A percentile compares a stretch with the other conserved stretches of the same genome.
Evolutionary conservation across 371 early-diverging fungal species (phyloP).

Genomic region (Syncephalis fuscata): DNA sequence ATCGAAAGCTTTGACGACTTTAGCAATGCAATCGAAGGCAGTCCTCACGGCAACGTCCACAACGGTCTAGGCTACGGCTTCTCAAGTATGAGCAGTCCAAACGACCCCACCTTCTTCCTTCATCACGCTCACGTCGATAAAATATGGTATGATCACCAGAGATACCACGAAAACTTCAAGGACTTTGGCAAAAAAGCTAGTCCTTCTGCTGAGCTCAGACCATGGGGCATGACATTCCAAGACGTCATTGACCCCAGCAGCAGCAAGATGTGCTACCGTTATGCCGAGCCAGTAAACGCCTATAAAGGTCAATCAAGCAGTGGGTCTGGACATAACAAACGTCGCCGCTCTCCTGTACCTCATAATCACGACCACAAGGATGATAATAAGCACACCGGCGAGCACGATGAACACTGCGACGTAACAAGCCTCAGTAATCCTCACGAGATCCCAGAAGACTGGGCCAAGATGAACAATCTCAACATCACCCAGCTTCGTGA

Average conservation of each 20-base stretch:
- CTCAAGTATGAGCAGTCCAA: conserved; percentile 2
- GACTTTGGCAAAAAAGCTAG: too few species aligned
- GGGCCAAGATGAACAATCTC: conserved; percentile 2
- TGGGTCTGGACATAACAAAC: not conserved
- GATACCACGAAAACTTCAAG: not conserved
- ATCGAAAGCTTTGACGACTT: not conserved
- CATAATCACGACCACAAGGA: not conserved
- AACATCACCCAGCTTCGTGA: too few species aligned
- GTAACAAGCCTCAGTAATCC: not conserved
- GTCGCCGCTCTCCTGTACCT: not conserved
- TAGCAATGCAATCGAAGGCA: conserved; percentile 1
- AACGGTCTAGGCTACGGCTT: conserved; percentile 3
- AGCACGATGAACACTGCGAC: not conserved
- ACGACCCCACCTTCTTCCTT: conserved; percentile 1
- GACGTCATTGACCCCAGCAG: not conserved
- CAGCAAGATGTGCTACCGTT: not conserved
- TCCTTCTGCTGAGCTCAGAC: not conserved
- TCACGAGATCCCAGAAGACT: not conserved
- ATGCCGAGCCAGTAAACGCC: not conserved
- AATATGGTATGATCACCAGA: not conserved
- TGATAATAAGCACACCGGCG: too few species aligned
- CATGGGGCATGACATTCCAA: not conserved
- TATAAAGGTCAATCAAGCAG: not conserved
- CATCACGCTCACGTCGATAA: conserved; percentile 1
- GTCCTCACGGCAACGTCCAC: conserved; percentile 6